Evolutionary conservation across 2,329 filamentous ascomycete genomes (phyloP), one percentile per base, ranked within the genome.

Genomic region (Aspergillus texensis): DNA sequence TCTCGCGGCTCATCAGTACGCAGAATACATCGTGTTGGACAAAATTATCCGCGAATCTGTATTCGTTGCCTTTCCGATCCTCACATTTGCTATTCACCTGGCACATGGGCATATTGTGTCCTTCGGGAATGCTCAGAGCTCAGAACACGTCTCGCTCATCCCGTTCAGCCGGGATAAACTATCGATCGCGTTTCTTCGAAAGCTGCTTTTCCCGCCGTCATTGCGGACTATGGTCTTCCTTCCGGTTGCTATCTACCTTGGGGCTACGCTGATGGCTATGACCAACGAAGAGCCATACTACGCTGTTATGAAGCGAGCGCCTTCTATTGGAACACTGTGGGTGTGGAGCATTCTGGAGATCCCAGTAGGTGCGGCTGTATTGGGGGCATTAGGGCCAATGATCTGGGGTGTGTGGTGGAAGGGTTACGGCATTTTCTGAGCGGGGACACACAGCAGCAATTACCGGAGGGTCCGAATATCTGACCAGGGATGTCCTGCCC

Each of bases 331-430:
- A 0, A 94, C 92, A 46, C 77, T 98, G 21, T 98, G 94, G 94
- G 86, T 98, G 5, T 98, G 94, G 93, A 88, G 91, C 36, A 89
- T 98, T 26, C 85, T 98, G 54, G 95, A 99, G 80, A 85, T 97
- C 79, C 85, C 92, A 61, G 81, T 96, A 46, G 72, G 83, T 0
- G 88, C 86, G 72, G 91, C 91, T 0, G 80, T 89, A 28, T 71
- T 80, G n/a, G 87, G 84, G 52, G 77, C 86, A 26, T 61, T 80
- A 46, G 75, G 80, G n/a, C 84, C 88, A 16, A 70, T 83, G 58
- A 76, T 72, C 1, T 89, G 83, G 76, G 77, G 84, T 6, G 69
- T 78, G 30, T 84, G 80, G 78, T 88, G 81, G 80, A 85, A 83
- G 68, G 83, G 82, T 2, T 87, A 86, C 72, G 75, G 77, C 2